Evolutionary conservation across 257 asterid species (phyloP).

Genomic region (Coffea canephora): DNA sequence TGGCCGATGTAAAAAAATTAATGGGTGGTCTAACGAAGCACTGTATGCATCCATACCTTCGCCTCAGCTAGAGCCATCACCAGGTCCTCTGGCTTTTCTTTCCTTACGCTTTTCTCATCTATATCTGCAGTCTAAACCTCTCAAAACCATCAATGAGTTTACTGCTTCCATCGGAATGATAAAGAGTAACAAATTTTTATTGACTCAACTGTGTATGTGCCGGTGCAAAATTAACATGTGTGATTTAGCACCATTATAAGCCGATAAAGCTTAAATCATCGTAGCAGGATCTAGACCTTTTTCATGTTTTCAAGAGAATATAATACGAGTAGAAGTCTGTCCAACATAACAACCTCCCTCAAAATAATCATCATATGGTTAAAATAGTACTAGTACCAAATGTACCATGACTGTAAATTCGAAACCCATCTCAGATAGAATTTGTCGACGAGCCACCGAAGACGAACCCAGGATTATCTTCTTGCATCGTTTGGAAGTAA

Average conservation of each 20-base stretch:
- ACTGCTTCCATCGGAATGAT: neutral
- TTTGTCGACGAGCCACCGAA: constrained; percentile 65
- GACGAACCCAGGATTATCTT: constrained; percentile 86
- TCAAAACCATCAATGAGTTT: constrained; percentile 4
- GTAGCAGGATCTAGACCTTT: neutral
- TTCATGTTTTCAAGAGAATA: neutral
- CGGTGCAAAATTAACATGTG: too few species aligned
- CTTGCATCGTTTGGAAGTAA: neutral
- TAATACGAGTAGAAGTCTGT: neutral
- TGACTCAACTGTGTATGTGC: too few species aligned
- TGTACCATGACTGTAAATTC: constrained; percentile 61
- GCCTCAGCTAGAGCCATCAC: constrained; percentile 87
- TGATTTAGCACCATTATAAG: too few species aligned
- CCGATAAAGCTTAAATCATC: too few species aligned
- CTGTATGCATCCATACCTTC: constrained; percentile 44
- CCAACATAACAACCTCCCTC: neutral
- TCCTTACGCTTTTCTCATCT: constrained; percentile 77
- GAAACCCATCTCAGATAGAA: constrained; percentile 76
- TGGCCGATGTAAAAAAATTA: neutral
- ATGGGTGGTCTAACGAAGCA: neutral
- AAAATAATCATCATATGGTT: neutral
- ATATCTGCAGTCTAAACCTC: constrained; percentile 69
- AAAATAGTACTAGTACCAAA: neutral
- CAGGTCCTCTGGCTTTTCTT: constrained; percentile 71
- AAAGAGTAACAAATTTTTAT: neutral